Base-by-base conservation (phyloP, 768 basidiomycete genomes). In the Podaxis sp. region DNA sequence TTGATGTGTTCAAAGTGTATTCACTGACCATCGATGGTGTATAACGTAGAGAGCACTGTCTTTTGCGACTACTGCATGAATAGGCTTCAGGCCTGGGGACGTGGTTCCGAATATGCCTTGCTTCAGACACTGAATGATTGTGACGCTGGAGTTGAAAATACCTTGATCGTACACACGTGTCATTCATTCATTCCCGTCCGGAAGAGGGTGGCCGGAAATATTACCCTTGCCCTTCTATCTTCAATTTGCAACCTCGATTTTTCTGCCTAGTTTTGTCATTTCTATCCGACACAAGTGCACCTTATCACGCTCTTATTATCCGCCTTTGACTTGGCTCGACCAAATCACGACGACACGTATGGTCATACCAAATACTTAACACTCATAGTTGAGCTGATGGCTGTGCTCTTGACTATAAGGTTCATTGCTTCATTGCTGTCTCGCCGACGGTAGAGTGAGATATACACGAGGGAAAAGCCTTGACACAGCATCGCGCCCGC, bases 141-240 rank as follows among this genome's bases (percentile, higher is more conserved):
- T 5, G 40, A 18, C 14, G 14, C 25, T 11, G 23, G 25, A 48
- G 18, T 5, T 5, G 13, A 48, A 23, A 7, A 14, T 23, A 27
- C 7, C 27, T 27, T 55, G 54, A 55, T 55, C 54, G 27, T 38
- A 14, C 27, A 4, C 54, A 55, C 54, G 54, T 55, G 54, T 42
- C 40, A 42, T 27, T 48, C 40, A 42, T 27, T 48, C 21, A 27
- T 18, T 21, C 47, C 7, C 47, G 11, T 18, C 47, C 10, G 9
- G 23, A 3, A 25, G 14, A 40, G 42, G 21, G 10, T 48, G 21
- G 23, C 21, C 47, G 23, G 21, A 48, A 48, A 48, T 48, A 23
- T 48, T 23, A 21, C 21, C 21, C 9, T 50, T 50, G 11, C 32
- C 25, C 32, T 13, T 28, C 32, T n/a, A 25, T 36, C 27, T 42